Base-by-base conservation (phyloP, 2,329 filamentous ascomycete genomes). In the Monosporascus sp. region DNA sequence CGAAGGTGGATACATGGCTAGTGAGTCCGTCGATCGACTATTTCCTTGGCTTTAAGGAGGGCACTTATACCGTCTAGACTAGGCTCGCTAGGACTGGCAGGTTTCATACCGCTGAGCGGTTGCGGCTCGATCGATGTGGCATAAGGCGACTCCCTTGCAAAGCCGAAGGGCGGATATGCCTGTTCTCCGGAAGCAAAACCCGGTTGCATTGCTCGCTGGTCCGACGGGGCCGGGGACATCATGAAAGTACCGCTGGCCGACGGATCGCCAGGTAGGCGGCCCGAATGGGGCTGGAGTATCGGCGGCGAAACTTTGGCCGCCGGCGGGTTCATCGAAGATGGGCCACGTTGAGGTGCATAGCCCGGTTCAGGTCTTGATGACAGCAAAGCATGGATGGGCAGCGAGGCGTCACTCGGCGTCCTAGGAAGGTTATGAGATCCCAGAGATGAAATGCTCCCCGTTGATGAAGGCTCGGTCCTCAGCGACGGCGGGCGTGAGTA, bases 61-160 rank as follows among this genome's bases (percentile, higher is more conserved):
- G 82, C 82, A 54, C 74, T 82, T 68, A 85, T 81, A 2, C 82
- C 81, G 55, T 85, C 81, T 20, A 84, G 66, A 3, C 67, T 63
- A 5, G 57, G 57, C 4, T 69, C 68, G 2, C 60, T 45, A 6
- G 42, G 25, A 27, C 42, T 50, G n/a, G 24, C 31, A 11, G 51
- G 34, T n/a, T 57, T 64, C 8, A 57, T 47, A 24, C 48, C 52
- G n/a, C 39, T 14, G 27, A 49, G 22, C 34, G 49, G 24, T 20
- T 51, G 53, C 42, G 54, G 31, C 14, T 61, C 63, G 20, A 53
- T 39, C 11, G 60, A 25, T 45, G 49, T 17, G 47, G 51, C 51
- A 17, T 52, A 57, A 17, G 47, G n/a, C 7, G 48, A 36, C 17
- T 56, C 53, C 18, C 44, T 54, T 4, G 52, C 47, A 39, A 54